Evolutionary conservation across 1,284 basidiomycete genomes (phyloP).

Genomic region (Stereum hirsutum): DNA sequence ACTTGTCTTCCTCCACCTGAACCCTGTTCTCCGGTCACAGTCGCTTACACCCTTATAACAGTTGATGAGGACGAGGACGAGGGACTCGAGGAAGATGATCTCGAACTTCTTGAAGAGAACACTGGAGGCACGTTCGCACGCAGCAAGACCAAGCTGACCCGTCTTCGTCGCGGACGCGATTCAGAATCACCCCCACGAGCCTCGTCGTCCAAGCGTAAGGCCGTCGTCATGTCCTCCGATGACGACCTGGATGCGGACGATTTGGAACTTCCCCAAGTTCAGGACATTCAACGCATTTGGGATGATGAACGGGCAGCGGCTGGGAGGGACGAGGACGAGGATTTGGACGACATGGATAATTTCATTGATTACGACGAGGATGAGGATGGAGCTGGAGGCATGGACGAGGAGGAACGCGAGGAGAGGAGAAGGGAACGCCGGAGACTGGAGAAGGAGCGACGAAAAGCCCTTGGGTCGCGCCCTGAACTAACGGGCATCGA

Average conservation of each 20-base stretch:
- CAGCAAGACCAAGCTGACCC: conserved; percentile 50
- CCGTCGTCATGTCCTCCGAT: conserved; percentile 58
- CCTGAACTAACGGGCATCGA: conserved; percentile 84
- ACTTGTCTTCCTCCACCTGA: conserved; percentile 15
- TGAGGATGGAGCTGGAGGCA: conserved; percentile 57
- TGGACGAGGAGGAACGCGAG: conserved; percentile 69
- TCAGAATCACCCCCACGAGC: conserved; percentile 56
- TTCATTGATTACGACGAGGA: conserved; percentile 93
- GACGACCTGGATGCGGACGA: conserved; percentile 63
- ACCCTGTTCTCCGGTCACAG: conserved; percentile 11
- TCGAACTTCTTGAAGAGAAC: conserved; percentile 93
- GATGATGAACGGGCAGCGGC: conserved; percentile 61
- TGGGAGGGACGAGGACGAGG: conserved; percentile 58
- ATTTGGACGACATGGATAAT: conserved; percentile 73
- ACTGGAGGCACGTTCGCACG: conserved; percentile 66
- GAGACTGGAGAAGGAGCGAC: conserved; percentile 55
- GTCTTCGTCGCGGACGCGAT: conserved; percentile 64
- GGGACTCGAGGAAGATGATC: conserved; percentile 91
- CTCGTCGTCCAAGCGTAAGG: conserved; percentile 49
- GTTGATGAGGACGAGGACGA: conserved; percentile 60
- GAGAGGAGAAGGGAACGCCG: conserved; percentile 61
- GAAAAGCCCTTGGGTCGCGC: conserved; percentile 51
- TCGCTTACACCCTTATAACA: conserved; percentile 14
- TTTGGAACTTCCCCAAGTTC: conserved; percentile 36
- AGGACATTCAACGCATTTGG: conserved; percentile 78